phyloP scores from a whole-genome alignment of 176 grass and related monocot species.

The Avena insularis region DNA sequence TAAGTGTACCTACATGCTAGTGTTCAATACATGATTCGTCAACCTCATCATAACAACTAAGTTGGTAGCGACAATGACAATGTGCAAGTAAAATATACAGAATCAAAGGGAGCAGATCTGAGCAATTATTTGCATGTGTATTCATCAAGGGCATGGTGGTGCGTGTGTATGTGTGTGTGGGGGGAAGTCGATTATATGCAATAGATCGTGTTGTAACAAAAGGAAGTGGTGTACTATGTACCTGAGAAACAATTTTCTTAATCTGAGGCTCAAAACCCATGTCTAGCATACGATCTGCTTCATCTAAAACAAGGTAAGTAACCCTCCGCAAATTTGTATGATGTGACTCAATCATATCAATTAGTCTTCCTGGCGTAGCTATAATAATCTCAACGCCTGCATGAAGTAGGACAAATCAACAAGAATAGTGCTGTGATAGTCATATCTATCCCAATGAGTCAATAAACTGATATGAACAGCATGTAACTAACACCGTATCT shows the following conservation, averaged over 20 bases:
- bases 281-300: slow-evolving; percentile 96
- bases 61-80: slow-evolving; percentile 27
- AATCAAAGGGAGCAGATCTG: neutral
- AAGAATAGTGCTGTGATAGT: slow-evolving; percentile 4
- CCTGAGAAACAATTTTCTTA: slow-evolving; percentile 98
- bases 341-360: slow-evolving; percentile 99
- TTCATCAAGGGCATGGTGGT: neutral
- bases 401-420: slow-evolving; percentile 17
- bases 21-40: neutral
- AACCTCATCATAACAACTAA: slow-evolving; percentile 34
- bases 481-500: neutral
- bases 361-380: slow-evolving; percentile 96
- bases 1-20: neutral
- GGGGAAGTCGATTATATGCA: neutral
- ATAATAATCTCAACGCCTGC: slow-evolving; percentile 97
- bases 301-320: slow-evolving; percentile 98
- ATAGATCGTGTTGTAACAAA: neutral
- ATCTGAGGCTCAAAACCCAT: slow-evolving; percentile 99
- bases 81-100: slow-evolving; percentile 10
- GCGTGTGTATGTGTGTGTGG: no score
- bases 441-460: neutral
- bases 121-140: neutral
- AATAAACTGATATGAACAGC: neutral
- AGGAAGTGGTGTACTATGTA: slow-evolving; percentile 49
- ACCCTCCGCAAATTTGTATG: slow-evolving; percentile 94